A percentile compares a stretch with the other conserved stretches of the same genome.
Conservation (phyloP, 805 yeast genomes). For the Yarrowia sp. region DNA sequence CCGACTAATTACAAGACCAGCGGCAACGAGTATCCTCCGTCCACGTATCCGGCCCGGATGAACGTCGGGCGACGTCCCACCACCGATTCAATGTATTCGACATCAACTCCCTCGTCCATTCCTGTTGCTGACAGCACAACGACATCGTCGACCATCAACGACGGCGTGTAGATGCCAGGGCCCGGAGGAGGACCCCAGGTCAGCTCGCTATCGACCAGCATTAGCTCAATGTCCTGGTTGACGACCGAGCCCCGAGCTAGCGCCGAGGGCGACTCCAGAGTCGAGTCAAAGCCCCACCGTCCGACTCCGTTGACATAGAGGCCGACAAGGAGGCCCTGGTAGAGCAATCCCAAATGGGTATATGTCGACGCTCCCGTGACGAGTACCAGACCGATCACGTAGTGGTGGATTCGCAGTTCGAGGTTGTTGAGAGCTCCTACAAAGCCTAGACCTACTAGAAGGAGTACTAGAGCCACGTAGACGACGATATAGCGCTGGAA, state of each 20-base stretch:
- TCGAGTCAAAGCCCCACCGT: slow-evolving; percentile 92
- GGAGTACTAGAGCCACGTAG: slow-evolving; percentile 18
- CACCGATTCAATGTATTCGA: slow-evolving; percentile 6
- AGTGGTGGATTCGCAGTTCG: slow-evolving; percentile 80
- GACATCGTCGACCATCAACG: slow-evolving; percentile 31
- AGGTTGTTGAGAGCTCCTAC: slow-evolving; percentile 56
- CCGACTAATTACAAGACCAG: slow-evolving; percentile 30
- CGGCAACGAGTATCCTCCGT: slow-evolving; percentile 33
- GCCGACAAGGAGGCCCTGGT: slow-evolving; percentile 87
- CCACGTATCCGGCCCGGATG: slow-evolving; percentile 23
- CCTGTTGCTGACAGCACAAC: slow-evolving; percentile 11
- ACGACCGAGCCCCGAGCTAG: slow-evolving; percentile 37
- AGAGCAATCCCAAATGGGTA: slow-evolving; percentile 56
- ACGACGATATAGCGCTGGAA: slow-evolving; percentile 58
- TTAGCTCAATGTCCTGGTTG: slow-evolving; percentile 23
- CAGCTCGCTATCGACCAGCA: slow-evolving; percentile 10
- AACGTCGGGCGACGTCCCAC: slow-evolving; percentile 24
- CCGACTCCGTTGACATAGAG: slow-evolving; percentile 83
- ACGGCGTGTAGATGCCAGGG: slow-evolving; percentile 27
- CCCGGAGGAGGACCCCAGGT: slow-evolving; percentile 32
- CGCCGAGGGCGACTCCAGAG: slow-evolving; percentile 46
- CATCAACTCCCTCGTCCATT: slow-evolving; percentile 31
- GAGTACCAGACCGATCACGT: slow-evolving; percentile 72
- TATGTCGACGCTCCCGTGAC: slow-evolving; percentile 82
- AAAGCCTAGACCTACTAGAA: slow-evolving; percentile 23